Percentiles rank a stretch among this genome's conserved stretches.
Evolutionary conservation across 805 yeast genomes (phyloP).

Genomic region (Candida hispaniensis): DNA sequence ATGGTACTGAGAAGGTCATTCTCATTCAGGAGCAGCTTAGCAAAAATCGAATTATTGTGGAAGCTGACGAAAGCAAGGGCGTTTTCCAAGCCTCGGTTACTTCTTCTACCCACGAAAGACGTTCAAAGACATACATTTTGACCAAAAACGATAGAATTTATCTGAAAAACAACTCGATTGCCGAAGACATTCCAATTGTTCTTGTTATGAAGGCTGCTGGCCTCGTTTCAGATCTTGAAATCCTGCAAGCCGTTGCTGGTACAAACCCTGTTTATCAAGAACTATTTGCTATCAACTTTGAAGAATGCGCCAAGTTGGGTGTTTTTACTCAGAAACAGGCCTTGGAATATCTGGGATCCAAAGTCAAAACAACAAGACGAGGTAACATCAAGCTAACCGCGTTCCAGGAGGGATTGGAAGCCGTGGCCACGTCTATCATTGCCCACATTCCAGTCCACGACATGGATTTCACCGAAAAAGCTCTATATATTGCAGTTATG

Average conservation of each 20-base stretch:
- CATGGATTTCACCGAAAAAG: slow-evolving; percentile 86
- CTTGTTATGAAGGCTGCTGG: slow-evolving; percentile 93
- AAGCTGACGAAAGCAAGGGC: slow-evolving; percentile 88
- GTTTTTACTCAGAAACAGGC: slow-evolving; percentile 91
- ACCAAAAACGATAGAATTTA: slow-evolving; percentile 84
- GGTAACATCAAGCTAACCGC: slow-evolving; percentile 68
- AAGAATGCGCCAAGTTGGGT: slow-evolving; percentile 79
- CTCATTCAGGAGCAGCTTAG: slow-evolving; percentile 93
- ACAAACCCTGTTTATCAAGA: slow-evolving; percentile 81
- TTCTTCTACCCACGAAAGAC: slow-evolving; percentile 95
- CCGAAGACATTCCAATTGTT: slow-evolving; percentile 93
- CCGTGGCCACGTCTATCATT: slow-evolving; percentile 77
- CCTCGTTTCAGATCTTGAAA: slow-evolving; percentile 80
- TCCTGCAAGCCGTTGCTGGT: slow-evolving; percentile 91
- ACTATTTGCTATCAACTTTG: slow-evolving; percentile 82
- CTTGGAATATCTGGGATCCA: slow-evolving; percentile 75
- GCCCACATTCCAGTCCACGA: slow-evolving; percentile 86
- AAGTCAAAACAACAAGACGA: slow-evolving; percentile 88
- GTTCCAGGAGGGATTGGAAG: slow-evolving; percentile 93
- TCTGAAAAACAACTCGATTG: slow-evolving; percentile 87
- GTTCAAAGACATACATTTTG: slow-evolving; percentile 91
- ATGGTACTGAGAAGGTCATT: slow-evolving; percentile 96
- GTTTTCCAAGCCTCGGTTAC: slow-evolving; percentile 97
- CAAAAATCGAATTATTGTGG: slow-evolving; percentile 95
- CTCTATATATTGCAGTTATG: slow-evolving; percentile 90